Conservation (phyloP, 2,329 filamentous ascomycete genomes). For the Sordariomycetes sp. region DNA sequence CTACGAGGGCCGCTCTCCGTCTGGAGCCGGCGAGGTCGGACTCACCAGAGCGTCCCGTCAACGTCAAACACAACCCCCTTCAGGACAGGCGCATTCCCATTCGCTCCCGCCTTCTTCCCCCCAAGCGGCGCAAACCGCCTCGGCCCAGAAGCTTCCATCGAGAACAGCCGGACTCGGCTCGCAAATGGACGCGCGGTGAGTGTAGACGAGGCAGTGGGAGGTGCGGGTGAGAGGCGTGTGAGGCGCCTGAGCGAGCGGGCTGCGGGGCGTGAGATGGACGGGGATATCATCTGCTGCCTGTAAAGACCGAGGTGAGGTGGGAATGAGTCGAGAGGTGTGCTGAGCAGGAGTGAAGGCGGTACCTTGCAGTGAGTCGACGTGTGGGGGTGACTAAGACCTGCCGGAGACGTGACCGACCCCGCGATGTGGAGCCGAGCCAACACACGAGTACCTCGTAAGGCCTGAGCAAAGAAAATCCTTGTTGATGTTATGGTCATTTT, state of each 20-base stretch:
- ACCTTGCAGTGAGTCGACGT: neutral
- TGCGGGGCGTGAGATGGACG: neutral
- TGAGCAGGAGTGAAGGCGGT: neutral
- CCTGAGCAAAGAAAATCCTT: too few species aligned
- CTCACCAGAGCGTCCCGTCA: conserved; percentile 82
- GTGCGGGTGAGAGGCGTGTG: neutral
- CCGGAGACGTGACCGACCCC: neutral
- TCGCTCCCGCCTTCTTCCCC: conserved; percentile 17
- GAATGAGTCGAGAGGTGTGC: neutral
- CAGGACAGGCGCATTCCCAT: conserved; percentile 29
- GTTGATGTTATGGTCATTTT: neutral
- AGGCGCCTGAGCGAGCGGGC: neutral
- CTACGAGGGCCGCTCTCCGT: too few species aligned
- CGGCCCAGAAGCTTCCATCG: conserved; percentile 8
- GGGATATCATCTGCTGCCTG: neutral
- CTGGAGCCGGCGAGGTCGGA: neutral
- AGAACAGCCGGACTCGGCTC: neutral
- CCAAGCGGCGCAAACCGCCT: conserved; percentile 48
- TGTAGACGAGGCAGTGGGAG: neutral
- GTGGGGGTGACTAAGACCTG: neutral
- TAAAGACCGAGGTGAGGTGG: neutral
- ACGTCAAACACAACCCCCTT: conserved; percentile 77
- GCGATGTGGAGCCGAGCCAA: neutral
- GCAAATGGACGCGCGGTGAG: neutral
- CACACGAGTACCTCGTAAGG: too few species aligned